Conservation (phyloP, 2,329 filamentous ascomycete species). For the Nothomitra cinnamomea region DNA sequence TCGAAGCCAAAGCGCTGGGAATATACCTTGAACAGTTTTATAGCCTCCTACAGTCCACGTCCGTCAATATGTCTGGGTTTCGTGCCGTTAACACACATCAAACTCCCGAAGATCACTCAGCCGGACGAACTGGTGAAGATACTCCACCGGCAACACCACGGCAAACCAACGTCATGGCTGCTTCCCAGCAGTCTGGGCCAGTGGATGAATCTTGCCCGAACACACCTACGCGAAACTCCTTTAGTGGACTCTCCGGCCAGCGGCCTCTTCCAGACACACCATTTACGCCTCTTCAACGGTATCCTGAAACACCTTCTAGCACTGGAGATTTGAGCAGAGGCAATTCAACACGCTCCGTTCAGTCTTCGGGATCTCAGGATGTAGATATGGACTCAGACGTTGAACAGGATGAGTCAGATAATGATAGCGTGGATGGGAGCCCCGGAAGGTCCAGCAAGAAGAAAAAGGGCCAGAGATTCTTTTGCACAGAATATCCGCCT, state of each 20-base stretch:
- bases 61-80: conserved; percentile 2
- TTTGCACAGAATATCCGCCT: conserved; percentile 86
- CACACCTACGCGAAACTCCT: conserved; percentile 19
- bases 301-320: conserved; percentile 29
- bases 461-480: conserved; percentile 93
- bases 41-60: neutral
- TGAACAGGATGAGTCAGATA: conserved; percentile 34
- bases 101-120: neutral
- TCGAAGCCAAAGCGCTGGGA: neutral
- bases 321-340: conserved; percentile 2
- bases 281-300: conserved; percentile 14
- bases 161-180: neutral
- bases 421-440: conserved; percentile 31
- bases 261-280: conserved; percentile 27
- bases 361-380: conserved; percentile 30
- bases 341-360: conserved; percentile 2
- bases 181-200: neutral
- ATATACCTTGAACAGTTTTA: neutral
- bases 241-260: conserved; percentile 29
- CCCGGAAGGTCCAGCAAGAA: conserved; percentile 62
- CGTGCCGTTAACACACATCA: conserved; percentile 4
- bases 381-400: conserved; percentile 63
- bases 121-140: neutral
- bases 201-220: conserved; percentile 4
- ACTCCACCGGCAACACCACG: conserved; percentile 1